These are phyloP conservation scores for Themeda triandra DNA, from an alignment of 176 grass and related monocot species.

Conservation along the genomic window DNA sequence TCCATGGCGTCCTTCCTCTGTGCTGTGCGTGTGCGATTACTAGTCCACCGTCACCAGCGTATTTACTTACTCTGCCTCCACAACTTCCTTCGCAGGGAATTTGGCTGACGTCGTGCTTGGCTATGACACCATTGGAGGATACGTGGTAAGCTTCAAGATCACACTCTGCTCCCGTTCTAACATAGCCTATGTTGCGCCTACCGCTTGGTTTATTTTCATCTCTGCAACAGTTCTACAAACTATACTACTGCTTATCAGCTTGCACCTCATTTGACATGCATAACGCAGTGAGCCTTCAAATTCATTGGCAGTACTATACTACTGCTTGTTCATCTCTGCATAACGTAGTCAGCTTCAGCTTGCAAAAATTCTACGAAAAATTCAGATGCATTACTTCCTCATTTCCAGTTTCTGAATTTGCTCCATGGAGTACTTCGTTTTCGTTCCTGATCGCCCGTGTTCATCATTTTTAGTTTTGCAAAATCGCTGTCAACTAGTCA, in stretches of 20 bases:
- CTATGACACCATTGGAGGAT: slow-evolving; percentile 73
- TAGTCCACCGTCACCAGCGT: neutral
- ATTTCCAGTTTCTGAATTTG: neutral
- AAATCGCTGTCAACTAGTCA: neutral
- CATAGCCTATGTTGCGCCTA: neutral
- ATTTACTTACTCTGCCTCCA: neutral
- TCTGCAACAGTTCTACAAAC: neutral
- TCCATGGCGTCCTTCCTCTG: neutral
- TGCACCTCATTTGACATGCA: too few species aligned
- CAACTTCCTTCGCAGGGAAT: slow-evolving; percentile 39
- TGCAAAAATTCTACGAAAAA: too few species aligned
- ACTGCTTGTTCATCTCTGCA: neutral
- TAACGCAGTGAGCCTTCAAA: too few species aligned
- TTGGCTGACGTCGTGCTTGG: slow-evolving; percentile 72
- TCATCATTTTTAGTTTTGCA: neutral
- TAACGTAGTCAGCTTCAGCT: too few species aligned
- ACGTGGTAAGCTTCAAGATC: slow-evolving; percentile 59
- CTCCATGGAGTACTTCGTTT: neutral
- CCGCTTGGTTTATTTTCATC: neutral
- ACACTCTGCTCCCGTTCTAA: neutral
- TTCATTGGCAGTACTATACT: too few species aligned
- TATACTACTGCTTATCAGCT: neutral
- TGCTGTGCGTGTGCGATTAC: neutral
- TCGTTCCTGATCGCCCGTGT: neutral
- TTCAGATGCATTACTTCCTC: neutral